Base-by-base conservation (phyloP, 148 eudicot genomes). In the Cornus florida region DNA sequence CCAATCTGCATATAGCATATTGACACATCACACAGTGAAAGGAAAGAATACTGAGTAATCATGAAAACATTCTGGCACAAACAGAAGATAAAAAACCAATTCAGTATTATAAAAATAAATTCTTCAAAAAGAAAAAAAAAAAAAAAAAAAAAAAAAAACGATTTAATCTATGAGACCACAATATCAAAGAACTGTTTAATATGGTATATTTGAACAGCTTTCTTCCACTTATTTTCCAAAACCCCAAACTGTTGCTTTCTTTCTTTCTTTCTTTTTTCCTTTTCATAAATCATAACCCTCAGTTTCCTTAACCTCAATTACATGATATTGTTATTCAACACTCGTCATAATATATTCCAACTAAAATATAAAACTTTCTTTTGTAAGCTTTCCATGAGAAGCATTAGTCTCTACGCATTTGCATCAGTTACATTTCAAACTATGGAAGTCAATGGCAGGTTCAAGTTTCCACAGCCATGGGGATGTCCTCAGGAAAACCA, bases 1-100 rank as follows among this genome's bases (percentile, higher is more conserved):
- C 97, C 87, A 95, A 84, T 88, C 99, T 95, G 88, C 70, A 82
- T 72, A 43, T 43, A 76, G 72, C 46, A 66, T 24, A 46, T 64
- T 41, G 31, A 79, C 67, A 75, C 24, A 19, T 76, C 64, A 67
- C 48, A 43, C 31, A 17, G 24, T 46, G 31, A 31, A 35, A 8
- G 46, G 19, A 53, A 67, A 76, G 43, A 13, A 31, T 28, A 70
- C 39, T 17, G 22, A 64, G 16, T 17, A 48, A 10, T 48, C 43
- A 7, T 6, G 11, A 16, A 43, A 13, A 48, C 23, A 31, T 19
- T 33, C 38, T 10, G 33, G 32, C 32, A 68, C 11, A 20, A 77
- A 77, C 79, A 77, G 72, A 31, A 50, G 46, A 28, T 43, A 9
- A 2, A 43, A 4, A 43, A 43, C 48, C 50, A 31, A 20, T 50